A percentile compares a stretch with the other conserved stretches of the same genome.
Conservation (phyloP, 345 rosid species). For the Fremontodendron californicum region DNA sequence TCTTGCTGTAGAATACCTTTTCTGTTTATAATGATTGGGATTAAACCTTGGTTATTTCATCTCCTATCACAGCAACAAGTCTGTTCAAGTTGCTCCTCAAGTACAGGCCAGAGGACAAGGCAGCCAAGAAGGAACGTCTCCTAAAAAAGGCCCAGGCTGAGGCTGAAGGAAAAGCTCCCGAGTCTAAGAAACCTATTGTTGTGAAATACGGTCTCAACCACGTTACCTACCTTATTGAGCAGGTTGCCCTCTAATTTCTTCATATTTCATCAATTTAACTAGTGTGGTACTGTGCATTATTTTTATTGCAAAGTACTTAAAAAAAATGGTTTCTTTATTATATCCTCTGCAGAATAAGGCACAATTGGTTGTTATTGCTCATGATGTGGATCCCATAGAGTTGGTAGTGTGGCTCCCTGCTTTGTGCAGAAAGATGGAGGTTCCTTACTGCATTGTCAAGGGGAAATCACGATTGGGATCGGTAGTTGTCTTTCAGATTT, state of each 20-base stretch:
- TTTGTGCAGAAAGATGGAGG: slow-evolving; percentile 84
- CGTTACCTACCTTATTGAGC: slow-evolving; percentile 70
- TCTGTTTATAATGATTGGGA: background rate
- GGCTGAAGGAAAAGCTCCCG: slow-evolving; percentile 54
- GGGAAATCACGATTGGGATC: slow-evolving; percentile 76
- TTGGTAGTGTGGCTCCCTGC: slow-evolving; percentile 87
- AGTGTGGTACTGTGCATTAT: background rate
- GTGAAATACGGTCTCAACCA: slow-evolving; percentile 76
- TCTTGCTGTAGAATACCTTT: background rate
- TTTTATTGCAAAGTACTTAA: background rate
- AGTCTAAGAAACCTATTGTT: slow-evolving; percentile 63
- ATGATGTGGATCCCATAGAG: slow-evolving; percentile 85
- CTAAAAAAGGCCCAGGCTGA: slow-evolving; percentile 56
- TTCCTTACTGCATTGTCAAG: slow-evolving; percentile 79
- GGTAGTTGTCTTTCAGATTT: slow-evolving; percentile 19
- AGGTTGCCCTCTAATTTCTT: slow-evolving; percentile 28
- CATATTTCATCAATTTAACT: background rate
- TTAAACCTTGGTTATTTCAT: background rate
- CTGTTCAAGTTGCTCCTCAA: slow-evolving; percentile 67
- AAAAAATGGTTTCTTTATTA: background rate
- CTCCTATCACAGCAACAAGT: slow-evolving; percentile 39
- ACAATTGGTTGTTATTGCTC: slow-evolving; percentile 74
- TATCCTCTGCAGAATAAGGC: slow-evolving; percentile 56
- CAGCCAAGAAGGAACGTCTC: slow-evolving; percentile 58
- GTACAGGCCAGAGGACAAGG: slow-evolving; percentile 68